phyloP scores from a whole-genome alignment of 1,284 basidiomycete species.

The Apiotrichum montevideense region DNA sequence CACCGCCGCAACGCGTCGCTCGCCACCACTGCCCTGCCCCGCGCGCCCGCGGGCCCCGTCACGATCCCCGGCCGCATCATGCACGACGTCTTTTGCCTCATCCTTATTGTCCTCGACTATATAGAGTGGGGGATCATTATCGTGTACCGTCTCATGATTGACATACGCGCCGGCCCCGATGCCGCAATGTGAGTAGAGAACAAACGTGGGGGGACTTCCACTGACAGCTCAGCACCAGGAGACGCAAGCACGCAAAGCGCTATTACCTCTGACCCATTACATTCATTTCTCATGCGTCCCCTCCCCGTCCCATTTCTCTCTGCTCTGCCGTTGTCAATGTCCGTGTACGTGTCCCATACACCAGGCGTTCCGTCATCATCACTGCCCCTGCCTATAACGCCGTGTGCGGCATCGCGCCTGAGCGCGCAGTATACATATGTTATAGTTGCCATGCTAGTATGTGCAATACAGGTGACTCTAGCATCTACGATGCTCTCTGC shows the following conservation, averaged over 20 bases:
- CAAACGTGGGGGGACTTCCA: no score
- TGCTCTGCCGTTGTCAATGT: not conserved
- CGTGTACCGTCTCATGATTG: conserved; percentile 23
- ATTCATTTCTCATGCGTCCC: not conserved
- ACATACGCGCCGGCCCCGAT: conserved; percentile 23
- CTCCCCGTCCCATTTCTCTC: not conserved
- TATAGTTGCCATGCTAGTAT: no score
- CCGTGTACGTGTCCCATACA: no score
- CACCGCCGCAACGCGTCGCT: conserved; percentile 6
- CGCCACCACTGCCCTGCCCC: not conserved
- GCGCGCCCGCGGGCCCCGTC: not conserved
- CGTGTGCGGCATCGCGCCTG: no score
- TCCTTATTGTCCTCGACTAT: conserved; percentile 25
- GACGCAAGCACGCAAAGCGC: conserved; percentile 6
- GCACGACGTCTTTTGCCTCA: conserved; percentile 27
- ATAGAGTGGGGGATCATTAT: conserved; percentile 29
- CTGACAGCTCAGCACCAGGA: not conserved
- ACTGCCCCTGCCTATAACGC: no score
- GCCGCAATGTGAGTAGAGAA: not conserved
- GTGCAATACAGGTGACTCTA: not conserved
- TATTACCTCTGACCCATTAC: conserved; percentile 7
- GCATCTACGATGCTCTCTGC: not conserved
- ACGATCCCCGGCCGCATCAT: conserved; percentile 27
- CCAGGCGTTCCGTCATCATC: no score
- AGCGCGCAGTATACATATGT: no score